phyloP scores from a whole-genome alignment of 208 protist genomes.

The Wallacemonas sp. region DNA sequence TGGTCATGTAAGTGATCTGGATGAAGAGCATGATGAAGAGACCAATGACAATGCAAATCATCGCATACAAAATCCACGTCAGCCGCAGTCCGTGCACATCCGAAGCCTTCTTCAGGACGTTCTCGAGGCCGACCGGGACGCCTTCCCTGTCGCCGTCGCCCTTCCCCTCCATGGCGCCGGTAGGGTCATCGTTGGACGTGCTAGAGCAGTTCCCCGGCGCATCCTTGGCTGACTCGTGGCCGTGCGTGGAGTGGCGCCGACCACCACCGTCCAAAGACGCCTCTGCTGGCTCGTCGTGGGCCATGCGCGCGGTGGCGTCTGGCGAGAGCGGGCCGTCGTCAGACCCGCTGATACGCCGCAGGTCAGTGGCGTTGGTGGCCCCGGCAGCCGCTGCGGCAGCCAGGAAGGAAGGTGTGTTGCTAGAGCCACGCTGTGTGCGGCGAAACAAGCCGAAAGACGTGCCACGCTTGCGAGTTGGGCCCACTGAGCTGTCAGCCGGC shows the following conservation, averaged over 20 bases:
- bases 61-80: constrained; percentile 60
- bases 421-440: background rate
- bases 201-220: background rate
- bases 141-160: background rate
- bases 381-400: too few relatives aligned
- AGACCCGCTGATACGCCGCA: background rate
- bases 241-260: too few relatives aligned
- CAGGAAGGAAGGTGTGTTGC: too few relatives aligned
- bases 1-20: constrained; percentile 54
- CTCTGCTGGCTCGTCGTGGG: constrained; percentile 9
- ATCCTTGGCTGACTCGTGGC: background rate
- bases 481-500: background rate
- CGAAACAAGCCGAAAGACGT: background rate
- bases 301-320: background rate
- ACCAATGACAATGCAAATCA: constrained; percentile 55
- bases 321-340: background rate
- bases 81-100: constrained; percentile 53
- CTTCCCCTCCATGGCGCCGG: background rate
- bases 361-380: too few relatives aligned
- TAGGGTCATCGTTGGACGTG: constrained; percentile 4
- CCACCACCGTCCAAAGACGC: background rate
- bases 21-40: constrained; percentile 46
- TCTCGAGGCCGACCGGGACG: constrained; percentile 26
- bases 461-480: background rate
- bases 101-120: constrained; percentile 55